These are phyloP conservation scores for Physcia stellaris DNA, from an alignment of 495 filamentous ascomycete genomes.

Conservation along the genomic window DNA sequence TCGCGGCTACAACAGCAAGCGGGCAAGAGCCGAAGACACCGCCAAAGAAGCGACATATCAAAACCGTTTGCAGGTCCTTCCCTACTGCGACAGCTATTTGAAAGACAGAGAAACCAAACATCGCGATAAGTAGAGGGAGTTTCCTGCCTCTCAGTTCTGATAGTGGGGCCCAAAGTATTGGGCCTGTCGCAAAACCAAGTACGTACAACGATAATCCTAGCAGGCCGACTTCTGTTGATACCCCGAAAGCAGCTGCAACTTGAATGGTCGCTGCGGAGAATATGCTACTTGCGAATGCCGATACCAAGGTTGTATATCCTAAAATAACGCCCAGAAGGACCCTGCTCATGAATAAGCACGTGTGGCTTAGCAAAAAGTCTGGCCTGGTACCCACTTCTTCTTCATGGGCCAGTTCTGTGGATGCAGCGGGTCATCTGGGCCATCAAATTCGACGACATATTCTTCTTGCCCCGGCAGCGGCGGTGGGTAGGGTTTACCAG, in stretches of 20 bases:
- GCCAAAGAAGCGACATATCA: constrained; percentile 74
- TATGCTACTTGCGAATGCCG: constrained; percentile 51
- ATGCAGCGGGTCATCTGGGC: constrained; percentile 64
- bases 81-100: constrained; percentile 53
- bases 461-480: constrained; percentile 57
- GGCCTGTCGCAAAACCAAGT: constrained; percentile 47
- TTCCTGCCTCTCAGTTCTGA: constrained; percentile 47
- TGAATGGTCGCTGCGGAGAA: constrained; percentile 39
- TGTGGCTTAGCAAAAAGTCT: constrained; percentile 7
- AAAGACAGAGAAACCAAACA: constrained; percentile 73
- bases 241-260: constrained; percentile 35
- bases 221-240: constrained; percentile 39
- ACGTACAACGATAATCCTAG: constrained; percentile 48
- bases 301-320: constrained; percentile 61
- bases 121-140: constrained; percentile 53
- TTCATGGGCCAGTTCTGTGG: constrained; percentile 69
- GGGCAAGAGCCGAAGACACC: constrained; percentile 66
- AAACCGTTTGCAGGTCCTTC: constrained; percentile 71
- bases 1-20: constrained; percentile 68
- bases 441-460: constrained; percentile 81
- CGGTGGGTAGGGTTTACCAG: constrained; percentile 67
- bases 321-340: constrained; percentile 56
- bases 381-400: constrained; percentile 48
- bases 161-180: constrained; percentile 49
- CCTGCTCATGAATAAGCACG: constrained; percentile 15